Conservation (phyloP, 164 flowering plant genomes). For the Aristolochia fimbriata region DNA sequence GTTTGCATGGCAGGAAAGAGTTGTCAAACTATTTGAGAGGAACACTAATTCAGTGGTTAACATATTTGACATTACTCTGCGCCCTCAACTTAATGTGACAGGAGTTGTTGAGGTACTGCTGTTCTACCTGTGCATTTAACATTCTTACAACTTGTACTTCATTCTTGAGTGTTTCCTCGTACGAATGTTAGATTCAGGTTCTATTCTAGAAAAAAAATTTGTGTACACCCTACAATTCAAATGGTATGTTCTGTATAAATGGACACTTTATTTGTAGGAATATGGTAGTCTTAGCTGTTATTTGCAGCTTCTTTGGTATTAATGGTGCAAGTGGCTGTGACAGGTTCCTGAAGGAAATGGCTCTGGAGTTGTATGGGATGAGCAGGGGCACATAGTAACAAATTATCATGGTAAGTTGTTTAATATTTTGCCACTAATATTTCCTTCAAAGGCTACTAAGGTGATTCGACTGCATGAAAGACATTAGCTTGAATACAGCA, state of each 20-base stretch:
- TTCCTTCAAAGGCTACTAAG: neutral
- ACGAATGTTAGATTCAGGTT: too few species aligned
- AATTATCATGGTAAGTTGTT: constrained; percentile 77
- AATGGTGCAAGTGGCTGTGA: too few species aligned
- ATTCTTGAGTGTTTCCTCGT: too few species aligned
- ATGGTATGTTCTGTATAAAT: too few species aligned
- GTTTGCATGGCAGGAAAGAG: constrained; percentile 56
- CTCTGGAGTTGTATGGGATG: constrained; percentile 96
- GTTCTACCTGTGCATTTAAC: neutral
- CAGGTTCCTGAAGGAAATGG: constrained; percentile 99
- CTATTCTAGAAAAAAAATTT: too few species aligned
- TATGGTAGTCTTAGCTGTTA: too few species aligned
- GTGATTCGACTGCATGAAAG: neutral
- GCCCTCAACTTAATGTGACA: constrained; percentile 80
- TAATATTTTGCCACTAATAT: neutral
- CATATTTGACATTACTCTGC: constrained; percentile 86
- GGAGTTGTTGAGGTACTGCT: constrained; percentile 81
- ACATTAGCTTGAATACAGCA: neutral
- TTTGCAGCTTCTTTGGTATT: too few species aligned
- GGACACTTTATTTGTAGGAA: too few species aligned
- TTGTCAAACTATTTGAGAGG: constrained; percentile 71
- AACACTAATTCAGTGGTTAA: constrained; percentile 90
- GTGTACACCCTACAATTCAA: too few species aligned
- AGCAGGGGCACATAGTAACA: constrained; percentile 77
- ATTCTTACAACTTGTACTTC: neutral